Evolutionary conservation across 768 basidiomycete species (phyloP), one percentile per base, ranked within the genome.

Genomic region (Fomitopsis serialis): DNA sequence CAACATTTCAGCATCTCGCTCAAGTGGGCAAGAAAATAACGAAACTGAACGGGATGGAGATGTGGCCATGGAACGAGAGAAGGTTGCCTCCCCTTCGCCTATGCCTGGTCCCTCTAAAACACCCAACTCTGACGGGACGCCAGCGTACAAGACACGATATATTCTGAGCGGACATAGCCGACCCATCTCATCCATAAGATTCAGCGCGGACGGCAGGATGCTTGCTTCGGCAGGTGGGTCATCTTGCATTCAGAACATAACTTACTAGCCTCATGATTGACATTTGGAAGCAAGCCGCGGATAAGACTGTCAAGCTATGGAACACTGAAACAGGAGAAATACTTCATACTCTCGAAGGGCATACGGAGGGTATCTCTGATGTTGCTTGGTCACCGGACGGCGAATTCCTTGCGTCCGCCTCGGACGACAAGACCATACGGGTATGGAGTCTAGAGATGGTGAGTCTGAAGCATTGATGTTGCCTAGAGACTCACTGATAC

Each of bases 361-460:
- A 93, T 63, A 76, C 76, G 7, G 78, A 85, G 65, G 96, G 96
- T 1, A 83, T 98, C 56, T 94, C 92, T 45, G 92, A 96, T 63
- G 71, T 98, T 55, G 87, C 92, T 17, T 96, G 94, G 89, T 91
- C 93, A 0, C 72, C 72, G 51, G 89, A 96, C 64, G 85, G 84
- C 22, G 79, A 86, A 52, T 87, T 85, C 63, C 69, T 98, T 34
- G 94, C 96, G 0, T 92, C 92, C 37, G 94, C 92, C 0, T 96
- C 92, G 3, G 96, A 99, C 67, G 96, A 98, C 69, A 87, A 89
- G 60, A 88, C 89, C 0, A 81, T 96, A 53, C 78, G 85, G 27
- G 80, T 97, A 54, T 96, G 94, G 94, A 81, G 82, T 63, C 69
- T 89, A 62, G 84, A 89, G 60, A 66, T 75, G 50, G 89, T 87